Conservation (phyloP, 495 filamentous ascomycete species). For the Ascodesmis nigricans region DNA sequence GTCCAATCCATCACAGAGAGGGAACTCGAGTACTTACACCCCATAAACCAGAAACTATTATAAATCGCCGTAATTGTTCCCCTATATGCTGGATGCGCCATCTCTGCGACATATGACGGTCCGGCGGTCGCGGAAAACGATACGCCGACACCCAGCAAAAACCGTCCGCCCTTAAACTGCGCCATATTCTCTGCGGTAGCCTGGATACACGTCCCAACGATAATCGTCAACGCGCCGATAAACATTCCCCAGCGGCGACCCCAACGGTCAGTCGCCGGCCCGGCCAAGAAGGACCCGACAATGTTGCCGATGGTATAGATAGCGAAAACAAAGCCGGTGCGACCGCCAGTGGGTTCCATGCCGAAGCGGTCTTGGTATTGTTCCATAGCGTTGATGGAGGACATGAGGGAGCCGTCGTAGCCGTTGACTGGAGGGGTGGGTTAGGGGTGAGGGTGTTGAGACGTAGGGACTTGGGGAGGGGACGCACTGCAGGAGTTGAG, state of each 20-base stretch:
- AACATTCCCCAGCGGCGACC: conserved; percentile 34
- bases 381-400: conserved; percentile 29
- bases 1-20: no score
- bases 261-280: conserved; percentile 26
- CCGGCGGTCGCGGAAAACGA: conserved; percentile 33
- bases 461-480: no score
- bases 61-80: conserved; percentile 43
- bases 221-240: conserved; percentile 30
- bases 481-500: conserved; percentile 17
- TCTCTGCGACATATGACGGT: conserved; percentile 51
- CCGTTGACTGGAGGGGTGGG: no score
- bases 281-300: conserved; percentile 28
- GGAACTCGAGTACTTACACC: conserved; percentile 11
- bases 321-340: conserved; percentile 29
- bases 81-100: conserved; percentile 49
- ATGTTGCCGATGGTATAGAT: conserved; percentile 33
- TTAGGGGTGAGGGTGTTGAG: no score
- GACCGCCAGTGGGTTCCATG: conserved; percentile 12
- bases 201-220: conserved; percentile 32
- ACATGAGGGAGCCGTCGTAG: conserved; percentile 37
- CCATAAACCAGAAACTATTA: conserved; percentile 31
- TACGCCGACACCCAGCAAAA: conserved; percentile 47
- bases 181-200: conserved; percentile 28
- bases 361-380: conserved; percentile 23
- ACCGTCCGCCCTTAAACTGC: conserved; percentile 52